These are phyloP conservation scores for Pezicula rhizophila DNA, from an alignment of 2,329 filamentous ascomycete species.

Conservation along the genomic window DNA sequence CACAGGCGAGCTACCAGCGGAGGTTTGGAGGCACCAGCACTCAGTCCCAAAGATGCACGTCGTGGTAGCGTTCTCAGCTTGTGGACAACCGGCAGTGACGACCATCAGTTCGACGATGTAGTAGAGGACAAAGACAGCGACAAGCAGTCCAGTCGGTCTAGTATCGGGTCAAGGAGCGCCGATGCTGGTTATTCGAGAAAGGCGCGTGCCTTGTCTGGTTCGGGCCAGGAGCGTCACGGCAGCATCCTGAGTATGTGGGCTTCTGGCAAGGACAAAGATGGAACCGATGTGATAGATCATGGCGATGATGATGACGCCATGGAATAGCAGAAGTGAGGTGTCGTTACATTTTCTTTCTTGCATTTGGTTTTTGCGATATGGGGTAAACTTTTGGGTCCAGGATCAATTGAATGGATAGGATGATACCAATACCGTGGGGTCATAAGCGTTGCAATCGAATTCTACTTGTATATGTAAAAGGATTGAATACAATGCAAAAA, in stretches of 20 bases:
- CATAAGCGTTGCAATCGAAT: too few species aligned
- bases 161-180: neutral
- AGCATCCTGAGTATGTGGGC: conserved; percentile 1
- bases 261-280: neutral
- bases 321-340: neutral
- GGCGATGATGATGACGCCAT: neutral
- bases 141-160: neutral
- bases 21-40: neutral
- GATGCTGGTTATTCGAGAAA: neutral
- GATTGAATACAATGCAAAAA: too few species aligned
- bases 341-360: neutral
- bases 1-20: neutral
- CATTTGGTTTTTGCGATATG: neutral
- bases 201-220: neutral
- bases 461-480: too few species aligned
- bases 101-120: neutral
- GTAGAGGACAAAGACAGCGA: conserved; percentile 1
- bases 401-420: too few species aligned
- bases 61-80: neutral
- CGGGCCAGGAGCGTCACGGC: neutral
- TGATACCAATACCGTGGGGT: too few species aligned
- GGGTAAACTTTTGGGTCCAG: neutral
- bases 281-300: neutral
- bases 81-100: neutral
- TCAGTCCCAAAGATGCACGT: neutral